Evolutionary conservation across 108 stramenopile species (phyloP).

Genomic region (Parmales sp.): DNA sequence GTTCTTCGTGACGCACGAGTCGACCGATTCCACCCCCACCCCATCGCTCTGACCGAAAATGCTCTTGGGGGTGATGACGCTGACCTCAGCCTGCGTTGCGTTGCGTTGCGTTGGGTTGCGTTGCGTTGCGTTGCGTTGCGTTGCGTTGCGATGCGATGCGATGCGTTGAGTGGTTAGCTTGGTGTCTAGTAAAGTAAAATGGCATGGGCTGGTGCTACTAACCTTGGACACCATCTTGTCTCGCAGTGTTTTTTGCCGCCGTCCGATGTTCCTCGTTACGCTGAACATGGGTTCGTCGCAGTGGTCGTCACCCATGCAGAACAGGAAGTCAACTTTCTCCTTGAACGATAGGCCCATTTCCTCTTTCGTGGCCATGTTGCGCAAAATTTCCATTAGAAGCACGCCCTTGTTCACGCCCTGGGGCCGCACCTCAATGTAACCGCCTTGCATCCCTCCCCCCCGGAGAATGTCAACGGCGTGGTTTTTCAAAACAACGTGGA

Average conservation of each 20-base stretch:
- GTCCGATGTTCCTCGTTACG: slow-evolving; percentile 71
- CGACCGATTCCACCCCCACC: too few relatives aligned
- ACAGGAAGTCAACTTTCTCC: slow-evolving; percentile 31
- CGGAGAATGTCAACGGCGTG: slow-evolving; percentile 84
- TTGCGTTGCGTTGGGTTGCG: too few relatives aligned
- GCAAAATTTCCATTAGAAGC: slow-evolving; percentile 28
- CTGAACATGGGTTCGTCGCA: slow-evolving; percentile 59
- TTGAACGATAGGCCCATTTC: background rate
- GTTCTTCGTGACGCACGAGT: slow-evolving; percentile 45
- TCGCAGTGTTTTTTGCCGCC: slow-evolving; percentile 33
- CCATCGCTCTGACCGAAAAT: too few relatives aligned
- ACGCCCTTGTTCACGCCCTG: slow-evolving; percentile 50
- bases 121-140: too few relatives aligned
- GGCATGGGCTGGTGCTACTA: slow-evolving; percentile 21
- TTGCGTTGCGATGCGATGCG: too few relatives aligned
- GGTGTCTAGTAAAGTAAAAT: background rate
- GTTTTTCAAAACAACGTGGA: slow-evolving; percentile 71
- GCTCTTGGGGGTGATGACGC: too few relatives aligned
- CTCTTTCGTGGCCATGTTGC: background rate
- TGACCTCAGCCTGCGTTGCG: too few relatives aligned
- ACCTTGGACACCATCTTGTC: slow-evolving; percentile 44
- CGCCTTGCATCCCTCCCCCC: slow-evolving; percentile 29
- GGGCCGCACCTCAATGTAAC: slow-evolving; percentile 57
- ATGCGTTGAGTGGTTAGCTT: slow-evolving; percentile 2
- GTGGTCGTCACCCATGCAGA: slow-evolving; percentile 44